Evolutionary conservation across 495 filamentous ascomycete species (phyloP).

Genomic region (Lasiosphaeria ovina): DNA sequence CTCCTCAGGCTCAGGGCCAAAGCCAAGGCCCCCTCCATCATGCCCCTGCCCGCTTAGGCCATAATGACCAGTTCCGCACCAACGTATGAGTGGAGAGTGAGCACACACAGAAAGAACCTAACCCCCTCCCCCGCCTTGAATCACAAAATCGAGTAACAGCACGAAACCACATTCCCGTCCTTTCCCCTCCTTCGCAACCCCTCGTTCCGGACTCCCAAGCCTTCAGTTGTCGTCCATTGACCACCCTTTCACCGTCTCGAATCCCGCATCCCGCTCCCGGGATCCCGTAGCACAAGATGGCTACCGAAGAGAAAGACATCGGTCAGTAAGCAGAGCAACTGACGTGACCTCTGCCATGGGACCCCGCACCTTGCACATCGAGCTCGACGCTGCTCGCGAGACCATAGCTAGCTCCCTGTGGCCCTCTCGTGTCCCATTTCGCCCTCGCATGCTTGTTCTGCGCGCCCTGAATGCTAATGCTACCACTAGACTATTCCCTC

Average conservation of each 20-base stretch:
- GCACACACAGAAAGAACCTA: conserved; percentile 2
- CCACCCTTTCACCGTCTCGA: conserved; percentile 5
- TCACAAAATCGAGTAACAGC: conserved; percentile 34
- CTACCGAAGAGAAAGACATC: conserved; percentile 38
- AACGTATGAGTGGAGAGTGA: background rate
- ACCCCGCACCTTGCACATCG: conserved; percentile 1
- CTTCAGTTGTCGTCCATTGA: background rate
- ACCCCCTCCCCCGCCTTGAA: conserved; percentile 39
- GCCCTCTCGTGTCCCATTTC: background rate
- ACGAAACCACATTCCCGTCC: conserved; percentile 30
- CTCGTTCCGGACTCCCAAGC: conserved; percentile 11
- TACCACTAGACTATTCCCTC: conserved; percentile 76
- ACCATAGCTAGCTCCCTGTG: background rate
- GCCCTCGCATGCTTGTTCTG: background rate
- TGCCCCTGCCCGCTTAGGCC: too few species aligned
- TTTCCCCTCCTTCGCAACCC: conserved; percentile 14
- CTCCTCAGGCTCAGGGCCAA: background rate
- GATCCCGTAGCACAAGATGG: conserved; percentile 23
- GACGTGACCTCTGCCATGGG: too few species aligned
- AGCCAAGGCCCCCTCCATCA: background rate
- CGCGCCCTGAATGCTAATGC: conserved; percentile 13
- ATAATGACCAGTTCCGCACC: too few species aligned
- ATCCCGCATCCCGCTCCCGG: background rate
- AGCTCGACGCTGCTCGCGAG: conserved; percentile 5
- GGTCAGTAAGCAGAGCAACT: conserved; percentile 32